Base-by-base conservation (phyloP, 176 grass and related monocot genomes). In the Tillandsia fasciculata region DNA sequence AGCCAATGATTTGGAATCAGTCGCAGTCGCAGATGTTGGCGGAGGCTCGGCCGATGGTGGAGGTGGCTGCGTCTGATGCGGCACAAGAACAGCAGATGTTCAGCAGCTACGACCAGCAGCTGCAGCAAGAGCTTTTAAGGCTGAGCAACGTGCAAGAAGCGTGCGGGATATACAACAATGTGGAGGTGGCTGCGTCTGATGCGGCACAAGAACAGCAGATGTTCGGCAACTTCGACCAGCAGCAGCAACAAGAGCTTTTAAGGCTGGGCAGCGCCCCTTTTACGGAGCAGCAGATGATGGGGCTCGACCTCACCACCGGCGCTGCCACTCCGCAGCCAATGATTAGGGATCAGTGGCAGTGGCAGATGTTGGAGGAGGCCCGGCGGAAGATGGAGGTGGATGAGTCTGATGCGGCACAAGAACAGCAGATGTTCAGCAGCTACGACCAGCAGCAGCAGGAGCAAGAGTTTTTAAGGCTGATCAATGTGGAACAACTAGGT, bases 321-420 rank as follows among this genome's bases (percentile, higher is more conserved):
- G 78, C 56, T 82, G 27, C 57, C 66, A 42, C 70, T 48, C 50
- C 74, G 2, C 71, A 52, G 27, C 33, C 6, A 3, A 42, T 42
- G 33, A 42, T 42, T 5, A 0, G 33, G 3, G 33, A 42, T 42
- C 58, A 29, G 14, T 50, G 20, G 12, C 86, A 83, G 54, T 83
- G 78, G 1, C 83, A 79, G 70, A 70, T 80, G 83, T 50, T 78
- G 42, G 57, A 70, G 2, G 76, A 83, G 18, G 81, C 70, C 56
- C 86, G 83, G 70, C 83, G 83, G 27, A 14, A 83, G 8, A 75
- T 71, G 1, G 51, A 74, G 12, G 79, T 66, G 0, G 72, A 69
- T 9, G 81, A 69, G 0, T 68, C 74, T 20, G 78, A 74, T 49
- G 69, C 79, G 11, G 77, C 76, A 6, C 68, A 72, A 26, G 83